Conservation (phyloP, 2,329 filamentous ascomycete species). For the Pseudohalonectria lignicola region DNA sequence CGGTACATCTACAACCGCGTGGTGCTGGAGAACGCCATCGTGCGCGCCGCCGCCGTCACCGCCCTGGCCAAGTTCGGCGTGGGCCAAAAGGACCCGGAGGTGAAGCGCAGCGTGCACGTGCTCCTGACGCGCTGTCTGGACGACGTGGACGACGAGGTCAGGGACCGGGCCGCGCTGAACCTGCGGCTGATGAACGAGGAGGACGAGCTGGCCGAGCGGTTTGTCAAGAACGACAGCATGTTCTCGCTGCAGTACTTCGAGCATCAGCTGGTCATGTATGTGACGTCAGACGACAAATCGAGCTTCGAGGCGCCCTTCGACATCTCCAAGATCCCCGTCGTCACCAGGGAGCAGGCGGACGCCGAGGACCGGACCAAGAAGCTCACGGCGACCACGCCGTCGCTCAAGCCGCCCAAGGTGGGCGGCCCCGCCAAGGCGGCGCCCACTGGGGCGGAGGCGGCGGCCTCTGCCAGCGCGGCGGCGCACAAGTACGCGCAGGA, state of each 20-base stretch:
- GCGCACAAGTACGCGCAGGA: constrained; percentile 86
- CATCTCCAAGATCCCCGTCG: constrained; percentile 79
- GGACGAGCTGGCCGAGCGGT: constrained; percentile 72
- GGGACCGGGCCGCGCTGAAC: constrained; percentile 89
- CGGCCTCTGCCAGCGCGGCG: constrained; percentile 64
- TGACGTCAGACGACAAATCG: constrained; percentile 81
- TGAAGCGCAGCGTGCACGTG: constrained; percentile 91
- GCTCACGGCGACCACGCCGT: constrained; percentile 83
- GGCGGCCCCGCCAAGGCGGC: constrained; percentile 66
- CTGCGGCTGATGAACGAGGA: constrained; percentile 86
- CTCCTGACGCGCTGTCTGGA: constrained; percentile 88
- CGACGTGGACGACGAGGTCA: constrained; percentile 94
- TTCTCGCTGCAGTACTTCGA: constrained; percentile 92
- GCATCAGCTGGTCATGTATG: constrained; percentile 95
- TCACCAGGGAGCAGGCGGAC: constrained; percentile 90
- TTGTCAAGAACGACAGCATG: constrained; percentile 95
- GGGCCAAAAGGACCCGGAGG: constrained; percentile 88
- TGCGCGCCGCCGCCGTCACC: constrained; percentile 89
- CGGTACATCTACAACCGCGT: constrained; percentile 99
- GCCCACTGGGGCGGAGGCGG: constrained; percentile 58
- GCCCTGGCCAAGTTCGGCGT: constrained; percentile 96
- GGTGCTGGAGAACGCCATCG: constrained; percentile 91
- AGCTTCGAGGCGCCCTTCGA: constrained; percentile 84
- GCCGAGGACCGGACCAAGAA: constrained; percentile 97
- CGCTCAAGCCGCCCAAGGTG: constrained; percentile 82